Conservation (phyloP, 371 early-diverging fungal genomes). For the Thermomucor indicae-seudaticae region DNA sequence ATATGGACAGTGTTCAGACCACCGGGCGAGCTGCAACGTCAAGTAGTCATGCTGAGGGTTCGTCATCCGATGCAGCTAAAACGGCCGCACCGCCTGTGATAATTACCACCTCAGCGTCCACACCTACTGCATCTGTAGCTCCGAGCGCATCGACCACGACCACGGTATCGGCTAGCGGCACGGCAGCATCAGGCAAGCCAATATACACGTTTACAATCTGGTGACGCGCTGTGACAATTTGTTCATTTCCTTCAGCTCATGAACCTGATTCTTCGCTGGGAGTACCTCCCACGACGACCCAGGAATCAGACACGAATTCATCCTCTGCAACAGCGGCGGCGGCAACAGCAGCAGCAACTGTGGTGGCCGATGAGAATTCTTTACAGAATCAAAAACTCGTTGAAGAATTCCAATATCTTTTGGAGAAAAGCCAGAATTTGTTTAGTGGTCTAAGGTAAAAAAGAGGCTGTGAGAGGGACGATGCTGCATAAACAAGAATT, state of each 20-base stretch:
- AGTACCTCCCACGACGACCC: no score
- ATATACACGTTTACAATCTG: not conserved
- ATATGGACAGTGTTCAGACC: no score
- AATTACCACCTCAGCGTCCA: no score
- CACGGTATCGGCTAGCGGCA: not conserved
- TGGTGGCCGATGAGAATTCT: slow-evolving; percentile 25
- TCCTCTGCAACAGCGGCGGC: slow-evolving; percentile 2
- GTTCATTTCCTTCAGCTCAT: no score
- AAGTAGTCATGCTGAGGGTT: no score
- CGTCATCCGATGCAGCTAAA: no score
- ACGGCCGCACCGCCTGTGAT: not conserved
- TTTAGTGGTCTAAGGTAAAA: slow-evolving; percentile 88
- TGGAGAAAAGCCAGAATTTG: slow-evolving; percentile 94
- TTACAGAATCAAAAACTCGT: slow-evolving; percentile 50
- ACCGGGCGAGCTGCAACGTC: no score
- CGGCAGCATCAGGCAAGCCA: not conserved
- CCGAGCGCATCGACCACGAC: not conserved
- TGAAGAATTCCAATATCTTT: slow-evolving; percentile 90
- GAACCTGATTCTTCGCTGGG: no score
- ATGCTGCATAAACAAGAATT: not conserved
- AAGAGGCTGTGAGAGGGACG: not conserved
- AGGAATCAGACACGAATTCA: not conserved
- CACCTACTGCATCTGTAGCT: not conserved
- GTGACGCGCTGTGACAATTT: no score
- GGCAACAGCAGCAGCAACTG: slow-evolving; percentile 4